Evolutionary conservation across 192 early-diverging fungal genomes (phyloP).

Genomic region (Nowakowskiella sp.): DNA sequence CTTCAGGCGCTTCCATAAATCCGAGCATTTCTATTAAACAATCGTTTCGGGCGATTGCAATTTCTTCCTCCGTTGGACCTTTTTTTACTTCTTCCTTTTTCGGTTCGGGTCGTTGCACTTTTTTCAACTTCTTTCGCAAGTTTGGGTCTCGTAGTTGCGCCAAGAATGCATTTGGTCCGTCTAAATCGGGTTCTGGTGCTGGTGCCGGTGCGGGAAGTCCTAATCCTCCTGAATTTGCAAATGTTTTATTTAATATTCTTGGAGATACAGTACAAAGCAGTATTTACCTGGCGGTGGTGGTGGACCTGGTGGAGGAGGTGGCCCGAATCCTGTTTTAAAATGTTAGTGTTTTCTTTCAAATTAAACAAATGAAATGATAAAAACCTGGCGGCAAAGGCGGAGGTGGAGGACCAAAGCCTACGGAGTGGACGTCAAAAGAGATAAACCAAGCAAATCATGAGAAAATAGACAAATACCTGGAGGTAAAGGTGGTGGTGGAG

Average conservation of each 20-base stretch:
- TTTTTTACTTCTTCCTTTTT: slow-evolving; percentile 5
- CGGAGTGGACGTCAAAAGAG: background rate
- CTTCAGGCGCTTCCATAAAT: slow-evolving; percentile 50
- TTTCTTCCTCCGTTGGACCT: slow-evolving; percentile 19
- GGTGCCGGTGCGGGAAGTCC: too few species aligned
- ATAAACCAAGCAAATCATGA: background rate
- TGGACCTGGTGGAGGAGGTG: too few species aligned
- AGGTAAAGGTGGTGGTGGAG: background rate
- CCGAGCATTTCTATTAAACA: slow-evolving; percentile 46
- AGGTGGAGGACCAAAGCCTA: slow-evolving; percentile 1
- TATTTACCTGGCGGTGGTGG: too few species aligned
- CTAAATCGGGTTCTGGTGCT: background rate
- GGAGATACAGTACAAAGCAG: too few species aligned
- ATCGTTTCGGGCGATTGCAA: slow-evolving; percentile 27
- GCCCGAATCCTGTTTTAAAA: too few species aligned
- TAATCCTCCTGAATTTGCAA: too few species aligned
- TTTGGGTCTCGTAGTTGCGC: slow-evolving; percentile 26
- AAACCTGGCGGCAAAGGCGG: background rate
- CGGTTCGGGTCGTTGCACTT: slow-evolving; percentile 9
- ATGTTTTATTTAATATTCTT: too few species aligned
- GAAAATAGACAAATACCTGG: background rate
- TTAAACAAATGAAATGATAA: too few species aligned
- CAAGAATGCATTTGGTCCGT: slow-evolving; percentile 19
- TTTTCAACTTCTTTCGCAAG: slow-evolving; percentile 26
- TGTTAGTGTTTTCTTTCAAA: too few species aligned